A percentile compares a stretch with the other conserved stretches of the same genome.
These are phyloP conservation scores for Prinsepia uniflora DNA, from an alignment of 306 rosid genomes.

Conservation along the genomic window DNA sequence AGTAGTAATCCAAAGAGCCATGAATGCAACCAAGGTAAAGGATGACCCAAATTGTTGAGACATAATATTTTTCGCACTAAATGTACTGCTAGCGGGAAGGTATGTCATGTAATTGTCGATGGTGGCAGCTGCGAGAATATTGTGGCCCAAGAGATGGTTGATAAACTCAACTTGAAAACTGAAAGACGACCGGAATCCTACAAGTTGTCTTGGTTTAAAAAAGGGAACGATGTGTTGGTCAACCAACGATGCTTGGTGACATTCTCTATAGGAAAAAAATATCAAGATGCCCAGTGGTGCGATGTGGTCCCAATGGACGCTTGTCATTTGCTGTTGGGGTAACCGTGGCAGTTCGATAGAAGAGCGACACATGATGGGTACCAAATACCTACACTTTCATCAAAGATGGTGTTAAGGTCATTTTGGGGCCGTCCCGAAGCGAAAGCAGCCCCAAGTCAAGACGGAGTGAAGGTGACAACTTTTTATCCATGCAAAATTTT, in stretches of 20 bases:
- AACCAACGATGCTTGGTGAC: background rate
- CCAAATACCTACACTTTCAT: too few species aligned
- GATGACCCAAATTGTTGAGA: background rate
- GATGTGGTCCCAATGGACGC: background rate
- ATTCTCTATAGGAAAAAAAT: background rate
- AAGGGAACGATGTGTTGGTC: background rate
- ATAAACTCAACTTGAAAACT: background rate
- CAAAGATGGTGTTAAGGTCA: too few species aligned
- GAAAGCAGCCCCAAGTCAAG: too few species aligned
- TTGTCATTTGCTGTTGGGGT: background rate
- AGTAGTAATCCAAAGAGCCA: background rate
- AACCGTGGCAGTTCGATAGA: background rate
- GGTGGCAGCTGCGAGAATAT: background rate
- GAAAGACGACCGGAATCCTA: background rate
- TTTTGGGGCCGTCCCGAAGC: too few species aligned
- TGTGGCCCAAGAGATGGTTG: too few species aligned
- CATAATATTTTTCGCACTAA: background rate
- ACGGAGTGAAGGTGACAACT: too few species aligned
- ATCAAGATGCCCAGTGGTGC: background rate
- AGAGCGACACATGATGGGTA: too few species aligned
- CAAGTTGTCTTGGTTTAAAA: background rate
- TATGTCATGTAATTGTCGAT: background rate
- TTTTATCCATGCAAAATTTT: too few species aligned
- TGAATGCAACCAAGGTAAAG: background rate
- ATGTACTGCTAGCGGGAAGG: background rate